A percentile compares a stretch with the other conserved stretches of the same genome.
Conservation (phyloP, 345 rosid genomes). For the Capsella bursapastoris region DNA sequence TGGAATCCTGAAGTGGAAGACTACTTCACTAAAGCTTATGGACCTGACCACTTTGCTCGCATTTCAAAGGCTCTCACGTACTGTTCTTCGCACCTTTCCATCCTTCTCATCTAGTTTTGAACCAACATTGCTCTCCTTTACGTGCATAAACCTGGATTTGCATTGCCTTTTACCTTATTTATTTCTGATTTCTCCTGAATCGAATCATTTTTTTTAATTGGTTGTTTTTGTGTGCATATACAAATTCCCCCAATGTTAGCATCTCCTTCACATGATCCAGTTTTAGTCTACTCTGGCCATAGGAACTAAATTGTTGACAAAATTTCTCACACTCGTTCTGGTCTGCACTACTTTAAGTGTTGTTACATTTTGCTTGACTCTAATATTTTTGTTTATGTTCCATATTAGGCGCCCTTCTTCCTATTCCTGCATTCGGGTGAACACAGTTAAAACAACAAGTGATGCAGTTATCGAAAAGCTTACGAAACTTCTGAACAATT, state of each 20-base stretch:
- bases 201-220: neutral
- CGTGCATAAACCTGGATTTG: neutral
- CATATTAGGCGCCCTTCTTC: slow-evolving; percentile 73
- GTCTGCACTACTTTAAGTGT: neutral
- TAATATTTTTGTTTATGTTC: neutral
- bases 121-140: slow-evolving; percentile 1
- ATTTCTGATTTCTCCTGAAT: neutral
- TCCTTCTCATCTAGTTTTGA: neutral
- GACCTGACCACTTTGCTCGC: slow-evolving; percentile 69
- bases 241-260: neutral
- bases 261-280: neutral
- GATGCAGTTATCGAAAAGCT: slow-evolving; percentile 79
- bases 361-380: slow-evolving; percentile 8
- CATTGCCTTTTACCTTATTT: neutral
- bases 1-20: slow-evolving; percentile 90
- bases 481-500: slow-evolving; percentile 47
- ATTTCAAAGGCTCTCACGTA: slow-evolving; percentile 87
- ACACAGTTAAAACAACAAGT: slow-evolving; percentile 67
- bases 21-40: slow-evolving; percentile 83
- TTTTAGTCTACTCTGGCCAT: neutral
- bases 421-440: slow-evolving; percentile 89
- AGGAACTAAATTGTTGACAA: neutral
- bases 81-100: neutral
- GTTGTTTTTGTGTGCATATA: neutral
- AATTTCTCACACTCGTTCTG: neutral